These are phyloP conservation scores for Suhomyces coccinellae DNA, from an alignment of 1,139 yeast genomes.

Conservation along the genomic window DNA sequence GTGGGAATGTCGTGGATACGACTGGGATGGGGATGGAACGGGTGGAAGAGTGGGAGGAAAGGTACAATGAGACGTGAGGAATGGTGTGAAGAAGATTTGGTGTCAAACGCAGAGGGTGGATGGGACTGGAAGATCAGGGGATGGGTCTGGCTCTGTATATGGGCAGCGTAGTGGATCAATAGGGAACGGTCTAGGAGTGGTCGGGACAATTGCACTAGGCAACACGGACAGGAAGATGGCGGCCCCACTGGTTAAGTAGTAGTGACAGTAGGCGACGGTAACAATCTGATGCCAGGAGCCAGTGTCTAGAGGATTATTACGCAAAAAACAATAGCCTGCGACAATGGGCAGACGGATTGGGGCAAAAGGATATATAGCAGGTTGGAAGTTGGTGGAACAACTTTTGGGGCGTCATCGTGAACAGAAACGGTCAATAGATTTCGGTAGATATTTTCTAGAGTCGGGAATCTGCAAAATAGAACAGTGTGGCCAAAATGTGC, in stretches of 20 bases:
- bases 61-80: too few species aligned
- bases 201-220: background rate
- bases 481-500: background rate
- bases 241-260: slow-evolving; percentile 1
- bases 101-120: too few species aligned
- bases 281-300: slow-evolving; percentile 8
- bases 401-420: slow-evolving; percentile 2
- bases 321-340: slow-evolving; percentile 3
- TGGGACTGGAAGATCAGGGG: too few species aligned
- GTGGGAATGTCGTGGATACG: too few species aligned
- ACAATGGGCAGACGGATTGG: slow-evolving; percentile 1
- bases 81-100: too few species aligned
- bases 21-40: too few species aligned
- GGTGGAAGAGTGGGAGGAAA: too few species aligned
- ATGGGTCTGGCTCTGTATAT: too few species aligned
- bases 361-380: slow-evolving; percentile 3
- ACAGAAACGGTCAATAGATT: slow-evolving; percentile 2
- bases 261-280: slow-evolving; percentile 6
- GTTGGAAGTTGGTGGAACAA: slow-evolving; percentile 4
- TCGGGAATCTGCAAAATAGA: slow-evolving; percentile 4
- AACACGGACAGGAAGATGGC: background rate
- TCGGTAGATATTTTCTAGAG: slow-evolving; percentile 2
- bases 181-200: too few species aligned
- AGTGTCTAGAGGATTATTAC: slow-evolving; percentile 3
- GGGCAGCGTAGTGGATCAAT: too few species aligned